These are phyloP conservation scores for Thielaviopsis cerberus DNA, from an alignment of 2,329 filamentous ascomycete species.

Conservation along the genomic window DNA sequence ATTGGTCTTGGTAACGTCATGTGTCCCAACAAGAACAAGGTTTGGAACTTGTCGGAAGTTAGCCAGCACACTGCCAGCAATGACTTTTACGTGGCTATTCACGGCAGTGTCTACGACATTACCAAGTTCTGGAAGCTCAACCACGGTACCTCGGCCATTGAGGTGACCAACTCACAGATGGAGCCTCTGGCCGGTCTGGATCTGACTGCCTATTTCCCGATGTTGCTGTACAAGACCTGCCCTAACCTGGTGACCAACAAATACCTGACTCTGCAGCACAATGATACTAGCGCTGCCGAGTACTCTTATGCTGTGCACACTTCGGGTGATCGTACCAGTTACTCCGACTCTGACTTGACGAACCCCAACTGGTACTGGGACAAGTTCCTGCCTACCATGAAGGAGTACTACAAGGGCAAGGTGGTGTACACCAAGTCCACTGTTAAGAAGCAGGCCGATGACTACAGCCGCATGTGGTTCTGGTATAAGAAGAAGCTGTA, in stretches of 20 bases:
- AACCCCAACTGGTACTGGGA: slow-evolving; percentile 58
- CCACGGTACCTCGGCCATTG: slow-evolving; percentile 55
- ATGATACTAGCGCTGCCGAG: slow-evolving; percentile 35
- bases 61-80: slow-evolving; percentile 47
- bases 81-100: slow-evolving; percentile 75
- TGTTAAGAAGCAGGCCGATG: slow-evolving; percentile 46
- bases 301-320: slow-evolving; percentile 43
- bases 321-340: slow-evolving; percentile 43
- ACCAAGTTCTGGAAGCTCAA: slow-evolving; percentile 69
- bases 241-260: slow-evolving; percentile 47
- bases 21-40: slow-evolving; percentile 84
- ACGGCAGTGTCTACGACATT: slow-evolving; percentile 81
- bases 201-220: slow-evolving; percentile 69
- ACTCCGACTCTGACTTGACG: slow-evolving; percentile 38
- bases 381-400: slow-evolving; percentile 59
- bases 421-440: slow-evolving; percentile 49
- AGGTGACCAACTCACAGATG: slow-evolving; percentile 50
- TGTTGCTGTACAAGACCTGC: slow-evolving; percentile 60
- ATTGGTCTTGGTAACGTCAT: slow-evolving; percentile 66
- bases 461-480: slow-evolving; percentile 58
- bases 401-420: slow-evolving; percentile 71
- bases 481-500: slow-evolving; percentile 61
- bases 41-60: slow-evolving; percentile 58
- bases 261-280: slow-evolving; percentile 38
- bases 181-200: slow-evolving; percentile 56